Conservation (phyloP, 164 flowering plant genomes). For the Brasenia schreberi region DNA sequence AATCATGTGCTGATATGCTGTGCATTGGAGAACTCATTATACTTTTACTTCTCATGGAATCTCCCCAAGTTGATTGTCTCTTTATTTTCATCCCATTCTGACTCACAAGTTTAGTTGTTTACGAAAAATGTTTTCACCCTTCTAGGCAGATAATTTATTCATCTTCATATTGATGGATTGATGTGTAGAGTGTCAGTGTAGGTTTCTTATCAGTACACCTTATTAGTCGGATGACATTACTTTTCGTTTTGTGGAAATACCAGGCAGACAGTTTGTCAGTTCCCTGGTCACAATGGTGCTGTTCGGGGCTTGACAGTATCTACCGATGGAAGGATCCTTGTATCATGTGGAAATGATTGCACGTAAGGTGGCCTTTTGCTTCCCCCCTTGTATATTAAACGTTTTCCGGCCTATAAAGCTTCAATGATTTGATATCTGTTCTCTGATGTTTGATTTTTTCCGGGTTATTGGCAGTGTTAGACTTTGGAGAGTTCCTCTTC, state of each 20-base stretch:
- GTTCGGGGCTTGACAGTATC: constrained; percentile 83
- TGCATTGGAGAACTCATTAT: too few species aligned
- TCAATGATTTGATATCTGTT: too few species aligned
- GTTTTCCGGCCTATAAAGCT: too few species aligned
- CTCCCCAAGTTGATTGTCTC: too few species aligned
- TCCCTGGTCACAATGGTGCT: constrained; percentile 87
- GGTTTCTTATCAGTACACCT: too few species aligned
- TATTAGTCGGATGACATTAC: neutral
- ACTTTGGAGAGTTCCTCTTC: constrained; percentile 76
- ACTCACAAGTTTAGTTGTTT: too few species aligned
- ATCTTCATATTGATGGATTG: neutral
- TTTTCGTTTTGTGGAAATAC: neutral
- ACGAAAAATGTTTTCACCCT: neutral
- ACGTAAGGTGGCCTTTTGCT: constrained; percentile 35
- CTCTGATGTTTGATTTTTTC: too few species aligned
- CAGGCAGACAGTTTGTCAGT: constrained; percentile 73
- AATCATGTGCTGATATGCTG: too few species aligned
- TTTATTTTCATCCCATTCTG: too few species aligned
- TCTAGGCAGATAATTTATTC: neutral
- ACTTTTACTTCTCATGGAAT: too few species aligned
- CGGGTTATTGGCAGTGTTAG: constrained; percentile 44
- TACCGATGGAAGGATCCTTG: constrained; percentile 76
- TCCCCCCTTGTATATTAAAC: neutral
- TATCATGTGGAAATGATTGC: constrained; percentile 91
- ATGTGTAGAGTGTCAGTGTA: neutral